Evolutionary conservation across 129 eudicot genomes (phyloP), one percentile per base, ranked within the genome.

Genomic region (Lactuca sativa): DNA sequence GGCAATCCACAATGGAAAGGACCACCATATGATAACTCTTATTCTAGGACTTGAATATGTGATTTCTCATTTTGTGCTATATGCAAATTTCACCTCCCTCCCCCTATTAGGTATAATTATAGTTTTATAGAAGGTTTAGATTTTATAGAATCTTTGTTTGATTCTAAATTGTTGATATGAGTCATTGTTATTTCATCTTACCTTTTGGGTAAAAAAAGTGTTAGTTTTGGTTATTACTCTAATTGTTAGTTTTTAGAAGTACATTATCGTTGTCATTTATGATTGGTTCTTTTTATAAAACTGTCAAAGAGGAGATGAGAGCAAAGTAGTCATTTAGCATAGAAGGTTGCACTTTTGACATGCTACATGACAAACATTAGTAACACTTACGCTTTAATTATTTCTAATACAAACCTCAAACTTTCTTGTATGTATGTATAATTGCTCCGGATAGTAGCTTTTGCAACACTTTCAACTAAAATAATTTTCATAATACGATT

Each of bases 1-100:
- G 79, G 70, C 64, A 64, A 70, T 73, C 60, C 85, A 51, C 77
- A 76, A 0, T 79, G 89, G 85, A 78, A 79, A 21, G 83, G 83
- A 15, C 54, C 78, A 10, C 80, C 80, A 5, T 69, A 60, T 53
- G 73, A 76, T 38, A n/a, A 9, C 51, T 71, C 75, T 43, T 71
- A 71, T 18, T 47, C 74, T 11, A 76, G 70, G 58, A 54, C 70
- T 15, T 76, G 65, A 75, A 34, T 68, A 43, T 21, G 60, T 13
- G 17, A 21, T 47, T 48, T 62, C 6, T 18, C 32, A 33, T 16
- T 16, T 65, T 66, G 73, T 67, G 72, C 62, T 43, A 58, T 36
- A 51, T 54, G 82, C 56, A 70, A 49, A 49, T 70, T n/a, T 16
- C 70, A 33, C 18, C 49, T n/a, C 34, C 34, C 43, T 40, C 60